phyloP scores from a whole-genome alignment of 148 eudicot genomes.

The Vaccinium corymbosum region DNA sequence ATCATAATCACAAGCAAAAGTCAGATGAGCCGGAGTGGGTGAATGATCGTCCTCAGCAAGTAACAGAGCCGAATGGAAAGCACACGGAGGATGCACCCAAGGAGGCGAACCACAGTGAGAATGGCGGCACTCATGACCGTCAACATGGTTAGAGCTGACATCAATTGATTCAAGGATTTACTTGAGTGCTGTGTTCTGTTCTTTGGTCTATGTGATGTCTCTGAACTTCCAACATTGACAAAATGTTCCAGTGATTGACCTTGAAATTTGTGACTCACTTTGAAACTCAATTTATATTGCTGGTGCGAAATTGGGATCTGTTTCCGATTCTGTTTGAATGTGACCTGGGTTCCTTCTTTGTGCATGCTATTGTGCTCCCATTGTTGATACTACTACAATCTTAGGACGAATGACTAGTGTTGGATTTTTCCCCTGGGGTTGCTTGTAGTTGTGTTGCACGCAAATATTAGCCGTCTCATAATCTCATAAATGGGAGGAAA shows the following conservation, averaged over 20 bases:
- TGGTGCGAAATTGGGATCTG: neutral
- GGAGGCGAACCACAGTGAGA: neutral
- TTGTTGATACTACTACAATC: neutral
- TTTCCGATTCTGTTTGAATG: neutral
- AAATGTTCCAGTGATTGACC: neutral
- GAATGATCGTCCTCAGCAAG: neutral
- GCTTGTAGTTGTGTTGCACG: neutral
- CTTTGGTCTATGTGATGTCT: neutral
- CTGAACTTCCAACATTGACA: neutral
- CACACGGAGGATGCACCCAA: neutral
- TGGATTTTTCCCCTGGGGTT: neutral
- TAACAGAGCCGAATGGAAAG: constrained; percentile 15
- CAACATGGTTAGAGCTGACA: neutral
- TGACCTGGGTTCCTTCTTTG: neutral
- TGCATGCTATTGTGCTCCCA: neutral
- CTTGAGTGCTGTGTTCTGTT: neutral
- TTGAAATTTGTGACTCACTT: neutral
- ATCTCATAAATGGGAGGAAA: no score
- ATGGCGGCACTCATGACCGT: neutral
- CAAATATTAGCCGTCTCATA: no score
- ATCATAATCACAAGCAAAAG: constrained; percentile 19
- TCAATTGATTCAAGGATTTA: neutral
- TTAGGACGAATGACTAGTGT: neutral
- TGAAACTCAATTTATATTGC: neutral
- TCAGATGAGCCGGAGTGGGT: constrained; percentile 15